Conservation (phyloP, 495 filamentous ascomycete genomes). For the Penicillium canariense region DNA sequence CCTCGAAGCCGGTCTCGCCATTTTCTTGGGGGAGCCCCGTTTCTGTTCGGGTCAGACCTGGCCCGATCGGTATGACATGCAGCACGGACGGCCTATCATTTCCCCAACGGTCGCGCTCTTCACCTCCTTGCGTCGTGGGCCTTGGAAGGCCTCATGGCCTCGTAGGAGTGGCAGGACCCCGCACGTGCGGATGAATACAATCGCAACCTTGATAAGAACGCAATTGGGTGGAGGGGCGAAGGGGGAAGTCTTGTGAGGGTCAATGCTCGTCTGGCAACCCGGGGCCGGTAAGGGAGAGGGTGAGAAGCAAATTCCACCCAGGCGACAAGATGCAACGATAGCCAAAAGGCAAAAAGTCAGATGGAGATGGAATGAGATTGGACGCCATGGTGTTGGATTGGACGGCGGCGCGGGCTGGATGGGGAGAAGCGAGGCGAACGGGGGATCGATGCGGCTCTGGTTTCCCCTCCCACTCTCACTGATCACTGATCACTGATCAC, state of each 20-base stretch:
- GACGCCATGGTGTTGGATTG: neutral
- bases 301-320: neutral
- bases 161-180: neutral
- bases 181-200: slow-evolving; percentile 9
- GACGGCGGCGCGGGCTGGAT: neutral
- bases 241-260: neutral
- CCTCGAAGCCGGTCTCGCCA: too few species aligned
- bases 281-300: neutral
- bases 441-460: slow-evolving; percentile 12
- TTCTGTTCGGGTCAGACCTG: neutral
- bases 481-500: too few species aligned
- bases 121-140: slow-evolving; percentile 18
- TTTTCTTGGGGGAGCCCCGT: neutral
- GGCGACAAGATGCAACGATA: neutral
- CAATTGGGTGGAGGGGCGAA: neutral
- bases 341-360: neutral
- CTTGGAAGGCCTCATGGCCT: neutral
- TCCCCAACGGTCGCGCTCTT: slow-evolving; percentile 7
- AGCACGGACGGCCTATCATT: slow-evolving; percentile 23
- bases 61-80: slow-evolving; percentile 24
- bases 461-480: neutral
- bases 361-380: neutral
- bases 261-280: neutral
- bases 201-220: neutral
- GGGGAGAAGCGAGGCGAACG: slow-evolving; percentile 1